These are phyloP conservation scores for Kalaharituber pfeilii DNA, from an alignment of 2,329 filamentous ascomycete genomes.

Conservation along the genomic window DNA sequence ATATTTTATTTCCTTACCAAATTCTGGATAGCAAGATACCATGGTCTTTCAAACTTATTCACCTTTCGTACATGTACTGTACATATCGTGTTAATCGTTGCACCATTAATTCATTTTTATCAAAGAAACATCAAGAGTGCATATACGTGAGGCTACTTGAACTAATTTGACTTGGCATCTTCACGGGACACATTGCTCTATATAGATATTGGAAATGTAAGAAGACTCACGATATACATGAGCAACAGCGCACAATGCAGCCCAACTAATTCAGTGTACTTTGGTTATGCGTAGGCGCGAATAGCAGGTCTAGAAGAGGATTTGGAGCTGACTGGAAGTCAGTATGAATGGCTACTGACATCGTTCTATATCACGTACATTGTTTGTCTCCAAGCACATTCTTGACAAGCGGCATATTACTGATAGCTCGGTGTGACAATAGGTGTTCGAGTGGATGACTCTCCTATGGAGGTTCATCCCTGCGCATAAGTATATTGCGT, in stretches of 20 bases:
- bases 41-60: too few species aligned
- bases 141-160: too few species aligned
- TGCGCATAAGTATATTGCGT: slow-evolving; percentile 39
- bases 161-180: too few species aligned
- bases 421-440: slow-evolving; percentile 3
- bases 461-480: slow-evolving; percentile 44
- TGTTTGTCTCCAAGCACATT: slow-evolving; percentile 13
- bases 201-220: slow-evolving; percentile 23
- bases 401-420: not conserved
- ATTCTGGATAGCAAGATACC: too few species aligned
- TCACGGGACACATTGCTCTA: too few species aligned
- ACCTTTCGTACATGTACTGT: too few species aligned
- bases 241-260: not conserved
- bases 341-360: slow-evolving; percentile 44
- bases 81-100: too few species aligned
- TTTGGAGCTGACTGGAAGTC: slow-evolving; percentile 34
- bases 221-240: slow-evolving; percentile 6
- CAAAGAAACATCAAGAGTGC: too few species aligned
- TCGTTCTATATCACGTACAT: slow-evolving; percentile 49
- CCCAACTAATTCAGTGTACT: not conserved
- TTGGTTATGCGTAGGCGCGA: slow-evolving; percentile 38
- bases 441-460: slow-evolving; percentile 45
- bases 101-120: too few species aligned
- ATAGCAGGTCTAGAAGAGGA: slow-evolving; percentile 48
- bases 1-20: too few species aligned